Evolutionary conservation across 2,329 filamentous ascomycete species (phyloP).

Genomic region (Biscogniauxia mediterranea): DNA sequence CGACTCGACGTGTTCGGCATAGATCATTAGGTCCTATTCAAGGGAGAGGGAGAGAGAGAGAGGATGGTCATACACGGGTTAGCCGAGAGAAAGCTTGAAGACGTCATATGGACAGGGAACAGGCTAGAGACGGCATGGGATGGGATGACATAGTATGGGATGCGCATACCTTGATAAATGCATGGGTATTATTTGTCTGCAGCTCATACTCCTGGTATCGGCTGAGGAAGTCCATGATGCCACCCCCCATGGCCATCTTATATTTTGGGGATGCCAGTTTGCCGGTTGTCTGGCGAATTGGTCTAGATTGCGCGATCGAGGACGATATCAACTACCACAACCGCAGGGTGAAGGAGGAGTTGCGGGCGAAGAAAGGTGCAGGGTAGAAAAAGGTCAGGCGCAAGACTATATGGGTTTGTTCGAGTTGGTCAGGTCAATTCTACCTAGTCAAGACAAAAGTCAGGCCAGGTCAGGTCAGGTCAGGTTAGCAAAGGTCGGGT

Average conservation of each 20-base stretch:
- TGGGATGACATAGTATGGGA: conserved; percentile 1
- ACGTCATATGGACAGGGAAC: not conserved
- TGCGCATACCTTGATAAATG: conserved; percentile 46
- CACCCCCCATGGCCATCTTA: conserved; percentile 20
- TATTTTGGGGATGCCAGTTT: conserved; percentile 13
- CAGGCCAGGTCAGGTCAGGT: not conserved
- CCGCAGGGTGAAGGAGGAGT: not conserved
- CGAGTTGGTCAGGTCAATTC: not conserved
- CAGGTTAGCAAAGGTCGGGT: not conserved
- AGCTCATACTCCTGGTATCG: conserved; percentile 45
- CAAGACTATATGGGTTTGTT: not conserved
- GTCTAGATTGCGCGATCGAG: not conserved
- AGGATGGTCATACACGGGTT: conserved; percentile 3
- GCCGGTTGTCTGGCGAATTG: not conserved
- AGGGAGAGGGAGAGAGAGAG: not conserved
- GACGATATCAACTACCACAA: not conserved
- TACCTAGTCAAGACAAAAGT: not conserved
- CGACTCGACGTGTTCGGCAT: conserved; percentile 45
- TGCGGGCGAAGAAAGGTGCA: not conserved
- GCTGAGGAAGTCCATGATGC: conserved; percentile 45
- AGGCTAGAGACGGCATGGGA: conserved; percentile 5
- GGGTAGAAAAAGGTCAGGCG: not conserved
- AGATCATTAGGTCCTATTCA: conserved; percentile 47
- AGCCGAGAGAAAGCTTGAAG: conserved; percentile 5
- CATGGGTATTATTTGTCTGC: conserved; percentile 41